Conservation (phyloP, 2,329 filamentous ascomycete genomes). For the Remersonia thermophila region DNA sequence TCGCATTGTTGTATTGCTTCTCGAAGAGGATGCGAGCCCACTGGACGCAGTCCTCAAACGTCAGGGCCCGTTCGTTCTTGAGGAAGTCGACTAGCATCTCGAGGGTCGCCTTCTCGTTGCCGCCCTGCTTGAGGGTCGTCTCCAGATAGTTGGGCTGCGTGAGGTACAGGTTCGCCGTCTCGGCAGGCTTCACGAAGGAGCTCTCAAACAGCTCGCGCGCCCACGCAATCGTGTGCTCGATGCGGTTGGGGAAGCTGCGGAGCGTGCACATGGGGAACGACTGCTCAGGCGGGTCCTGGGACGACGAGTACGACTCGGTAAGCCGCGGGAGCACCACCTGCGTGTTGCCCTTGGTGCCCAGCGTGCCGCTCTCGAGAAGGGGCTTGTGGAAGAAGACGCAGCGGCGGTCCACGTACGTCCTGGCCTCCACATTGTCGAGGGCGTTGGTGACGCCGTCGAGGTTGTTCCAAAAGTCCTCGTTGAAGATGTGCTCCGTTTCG, state of each 20-base stretch:
- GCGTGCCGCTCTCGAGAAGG: slow-evolving; percentile 86
- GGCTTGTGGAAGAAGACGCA: slow-evolving; percentile 99
- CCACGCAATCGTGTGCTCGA: slow-evolving; percentile 98
- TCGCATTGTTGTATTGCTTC: slow-evolving; percentile 92
- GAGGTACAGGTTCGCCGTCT: slow-evolving; percentile 89
- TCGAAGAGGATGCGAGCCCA: slow-evolving; percentile 94
- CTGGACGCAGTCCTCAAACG: slow-evolving; percentile 89
- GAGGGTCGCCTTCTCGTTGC: slow-evolving; percentile 86
- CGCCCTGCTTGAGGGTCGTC: slow-evolving; percentile 77
- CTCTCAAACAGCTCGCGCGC: slow-evolving; percentile 90
- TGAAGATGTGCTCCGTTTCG: slow-evolving; percentile 89
- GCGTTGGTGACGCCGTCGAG: slow-evolving; percentile 94
- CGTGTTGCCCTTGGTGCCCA: slow-evolving; percentile 98
- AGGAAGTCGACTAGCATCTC: slow-evolving; percentile 84
- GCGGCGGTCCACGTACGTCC: slow-evolving; percentile 89
- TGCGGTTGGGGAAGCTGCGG: slow-evolving; percentile 92
- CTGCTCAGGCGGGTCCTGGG: slow-evolving; percentile 94
- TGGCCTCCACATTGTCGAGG: slow-evolving; percentile 91
- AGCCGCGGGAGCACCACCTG: slow-evolving; percentile 85
- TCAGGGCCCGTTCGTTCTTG: slow-evolving; percentile 80
- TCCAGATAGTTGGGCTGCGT: slow-evolving; percentile 85
- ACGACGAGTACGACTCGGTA: slow-evolving; percentile 91
- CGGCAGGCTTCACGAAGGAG: slow-evolving; percentile 83
- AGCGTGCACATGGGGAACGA: slow-evolving; percentile 99
- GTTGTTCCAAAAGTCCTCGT: slow-evolving; percentile 79